Evolutionary conservation across 805 yeast species (phyloP).

Genomic region (Yamadazyma insecticola): DNA sequence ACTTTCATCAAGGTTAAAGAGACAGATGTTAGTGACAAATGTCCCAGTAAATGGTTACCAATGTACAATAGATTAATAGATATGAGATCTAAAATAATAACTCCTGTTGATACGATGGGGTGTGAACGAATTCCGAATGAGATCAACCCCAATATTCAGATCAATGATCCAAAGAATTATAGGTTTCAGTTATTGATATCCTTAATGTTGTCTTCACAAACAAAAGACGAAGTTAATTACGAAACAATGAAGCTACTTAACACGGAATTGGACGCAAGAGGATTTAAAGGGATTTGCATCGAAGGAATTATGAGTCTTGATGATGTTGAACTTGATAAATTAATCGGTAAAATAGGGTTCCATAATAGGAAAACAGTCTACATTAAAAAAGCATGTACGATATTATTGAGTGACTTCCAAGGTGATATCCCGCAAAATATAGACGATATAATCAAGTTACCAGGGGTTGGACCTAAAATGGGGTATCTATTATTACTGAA

Average conservation of each 20-base stretch:
- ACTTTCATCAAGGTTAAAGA: conserved; percentile 2
- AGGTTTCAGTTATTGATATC: conserved; percentile 76
- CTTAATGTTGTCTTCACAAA: conserved; percentile 85
- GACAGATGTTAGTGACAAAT: conserved; percentile 1
- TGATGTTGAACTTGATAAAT: conserved; percentile 54
- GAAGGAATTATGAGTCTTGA: conserved; percentile 48
- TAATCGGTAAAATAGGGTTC: conserved; percentile 82
- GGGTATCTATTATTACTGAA: conserved; percentile 74
- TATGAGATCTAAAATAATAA: conserved; percentile 61
- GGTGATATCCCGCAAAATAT: conserved; percentile 74
- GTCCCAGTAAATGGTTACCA: conserved; percentile 46
- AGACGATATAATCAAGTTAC: conserved; percentile 60
- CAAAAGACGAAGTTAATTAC: conserved; percentile 83
- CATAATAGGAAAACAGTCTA: conserved; percentile 74
- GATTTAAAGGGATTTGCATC: conserved; percentile 51
- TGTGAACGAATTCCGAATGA: conserved; percentile 59
- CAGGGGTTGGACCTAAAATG: conserved; percentile 98
- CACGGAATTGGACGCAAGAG: conserved; percentile 32
- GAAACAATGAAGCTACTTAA: conserved; percentile 66
- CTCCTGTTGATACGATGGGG: conserved; percentile 90
- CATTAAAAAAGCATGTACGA: conserved; percentile 56
- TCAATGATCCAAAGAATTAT: conserved; percentile 32
- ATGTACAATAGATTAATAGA: conserved; percentile 56
- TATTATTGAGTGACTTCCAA: conserved; percentile 44
- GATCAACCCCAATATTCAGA: conserved; percentile 30